Conservation (phyloP, 1,139 yeast species). For the Hanseniaspora uvarum region DNA sequence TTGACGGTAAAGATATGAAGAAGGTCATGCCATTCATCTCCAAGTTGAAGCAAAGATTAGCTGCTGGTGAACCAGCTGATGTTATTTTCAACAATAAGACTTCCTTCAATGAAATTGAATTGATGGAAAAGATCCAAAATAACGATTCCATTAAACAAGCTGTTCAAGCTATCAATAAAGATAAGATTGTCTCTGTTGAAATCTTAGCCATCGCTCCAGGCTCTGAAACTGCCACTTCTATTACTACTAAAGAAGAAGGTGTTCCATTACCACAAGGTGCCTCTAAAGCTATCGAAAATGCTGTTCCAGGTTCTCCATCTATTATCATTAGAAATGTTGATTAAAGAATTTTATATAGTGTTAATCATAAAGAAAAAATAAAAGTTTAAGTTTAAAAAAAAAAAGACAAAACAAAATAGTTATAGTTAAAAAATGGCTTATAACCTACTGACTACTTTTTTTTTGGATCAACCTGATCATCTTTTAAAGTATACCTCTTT, state of each 20-base stretch:
- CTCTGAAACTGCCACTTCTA: slow-evolving; percentile 48
- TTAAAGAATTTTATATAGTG: neutral
- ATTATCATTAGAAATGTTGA: slow-evolving; percentile 54
- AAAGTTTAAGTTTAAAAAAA: neutral
- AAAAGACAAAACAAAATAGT: neutral
- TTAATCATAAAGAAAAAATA: neutral
- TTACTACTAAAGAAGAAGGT: slow-evolving; percentile 53
- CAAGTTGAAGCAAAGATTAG: slow-evolving; percentile 66
- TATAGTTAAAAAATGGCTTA: neutral
- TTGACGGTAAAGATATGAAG: slow-evolving; percentile 69
- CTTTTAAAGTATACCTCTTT: slow-evolving; percentile 7
- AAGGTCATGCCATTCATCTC: slow-evolving; percentile 97
- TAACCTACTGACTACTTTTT: slow-evolving; percentile 2
- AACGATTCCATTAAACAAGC: slow-evolving; percentile 37
- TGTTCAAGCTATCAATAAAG: slow-evolving; percentile 51
- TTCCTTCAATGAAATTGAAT: slow-evolving; percentile 64
- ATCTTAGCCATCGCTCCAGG: slow-evolving; percentile 54
- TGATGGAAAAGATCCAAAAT: slow-evolving; percentile 39
- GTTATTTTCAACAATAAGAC: slow-evolving; percentile 81
- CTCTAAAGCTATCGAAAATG: slow-evolving; percentile 65
- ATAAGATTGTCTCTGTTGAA: slow-evolving; percentile 40
- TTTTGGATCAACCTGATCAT: neutral
- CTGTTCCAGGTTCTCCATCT: slow-evolving; percentile 93
- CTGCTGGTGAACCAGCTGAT: slow-evolving; percentile 50
- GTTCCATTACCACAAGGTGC: slow-evolving; percentile 50